Conservation (phyloP, 305 asterid species). For the Plantago coronopus region DNA sequence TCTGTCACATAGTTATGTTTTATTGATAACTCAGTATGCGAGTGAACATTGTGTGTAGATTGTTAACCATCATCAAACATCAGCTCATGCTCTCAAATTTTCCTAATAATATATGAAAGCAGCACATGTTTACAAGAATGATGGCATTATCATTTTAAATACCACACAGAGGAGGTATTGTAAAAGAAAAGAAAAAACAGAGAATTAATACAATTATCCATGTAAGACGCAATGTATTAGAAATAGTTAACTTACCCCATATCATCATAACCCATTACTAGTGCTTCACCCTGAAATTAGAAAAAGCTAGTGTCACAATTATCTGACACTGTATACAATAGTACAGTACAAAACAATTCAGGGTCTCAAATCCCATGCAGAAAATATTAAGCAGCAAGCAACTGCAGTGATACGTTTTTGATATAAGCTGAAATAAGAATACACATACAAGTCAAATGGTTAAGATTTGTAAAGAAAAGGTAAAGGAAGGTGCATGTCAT, state of each 20-base stretch:
- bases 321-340: slow-evolving; percentile 16
- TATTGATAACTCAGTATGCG: too few relatives aligned
- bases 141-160: slow-evolving; percentile 5
- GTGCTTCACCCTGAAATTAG: slow-evolving; percentile 91
- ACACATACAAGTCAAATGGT: slow-evolving; percentile 6
- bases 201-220: slow-evolving; percentile 3
- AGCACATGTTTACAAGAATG: background rate
- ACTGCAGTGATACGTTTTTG: slow-evolving; percentile 9
- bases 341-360: slow-evolving; percentile 10
- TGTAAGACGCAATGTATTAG: slow-evolving; percentile 14
- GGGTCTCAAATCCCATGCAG: background rate
- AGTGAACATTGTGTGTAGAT: too few relatives aligned
- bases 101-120: background rate
- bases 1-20: too few relatives aligned
- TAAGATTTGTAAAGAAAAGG: slow-evolving; percentile 12
- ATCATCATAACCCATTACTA: slow-evolving; percentile 97
- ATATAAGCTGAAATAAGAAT: slow-evolving; percentile 20
- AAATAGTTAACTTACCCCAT: slow-evolving; percentile 82
- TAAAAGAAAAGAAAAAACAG: background rate
- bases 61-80: background rate
- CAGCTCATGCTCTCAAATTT: background rate
- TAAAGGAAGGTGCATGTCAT: slow-evolving; percentile 6
- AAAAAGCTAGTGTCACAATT: slow-evolving; percentile 29
- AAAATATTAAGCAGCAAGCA: slow-evolving; percentile 19
- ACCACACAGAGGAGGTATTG: background rate